phyloP scores from a whole-genome alignment of 306 rosid species.

The Ziziphus jujuba region DNA sequence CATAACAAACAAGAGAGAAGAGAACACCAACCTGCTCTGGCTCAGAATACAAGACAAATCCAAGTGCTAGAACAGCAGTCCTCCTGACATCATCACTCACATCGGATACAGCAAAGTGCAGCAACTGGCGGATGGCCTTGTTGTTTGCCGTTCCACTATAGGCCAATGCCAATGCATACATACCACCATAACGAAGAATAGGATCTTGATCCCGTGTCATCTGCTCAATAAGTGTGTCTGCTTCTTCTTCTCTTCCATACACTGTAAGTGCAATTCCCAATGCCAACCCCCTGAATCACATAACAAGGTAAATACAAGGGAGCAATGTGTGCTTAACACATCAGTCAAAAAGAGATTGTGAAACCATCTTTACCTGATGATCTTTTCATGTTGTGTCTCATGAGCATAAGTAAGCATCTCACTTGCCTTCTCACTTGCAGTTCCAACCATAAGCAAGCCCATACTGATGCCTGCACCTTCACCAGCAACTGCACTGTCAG shows the following conservation, averaged over 20 bases:
- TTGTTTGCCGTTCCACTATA: constrained; percentile 95
- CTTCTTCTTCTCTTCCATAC: constrained; percentile 98
- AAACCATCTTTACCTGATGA: constrained; percentile 59
- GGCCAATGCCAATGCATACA: constrained; percentile 98
- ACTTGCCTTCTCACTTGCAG: constrained; percentile 94
- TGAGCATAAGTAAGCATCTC: constrained; percentile 98
- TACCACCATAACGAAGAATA: constrained; percentile 92
- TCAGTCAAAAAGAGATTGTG: constrained; percentile 4
- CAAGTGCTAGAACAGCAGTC: constrained; percentile 97
- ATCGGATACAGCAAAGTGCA: constrained; percentile 97
- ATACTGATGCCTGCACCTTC: constrained; percentile 98
- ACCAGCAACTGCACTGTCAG: constrained; percentile 98
- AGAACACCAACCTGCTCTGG: constrained; percentile 86
- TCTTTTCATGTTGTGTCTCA: constrained; percentile 95
- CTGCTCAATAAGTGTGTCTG: constrained; percentile 94
- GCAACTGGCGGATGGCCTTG: constrained; percentile 91
- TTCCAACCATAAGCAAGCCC: constrained; percentile 99
- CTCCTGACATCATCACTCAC: constrained; percentile 99
- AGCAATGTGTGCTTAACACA: constrained; percentile 13
- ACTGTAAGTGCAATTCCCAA: constrained; percentile 96
- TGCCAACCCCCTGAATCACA: constrained; percentile 72
- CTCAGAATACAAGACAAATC: constrained; percentile 94
- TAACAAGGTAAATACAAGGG: constrained; percentile 7
- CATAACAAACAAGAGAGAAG: constrained; percentile 10
- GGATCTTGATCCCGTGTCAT: constrained; percentile 99